Evolutionary conservation across 768 basidiomycete species (phyloP), one percentile per base, ranked within the genome.

Genomic region (Suillus decipiens): DNA sequence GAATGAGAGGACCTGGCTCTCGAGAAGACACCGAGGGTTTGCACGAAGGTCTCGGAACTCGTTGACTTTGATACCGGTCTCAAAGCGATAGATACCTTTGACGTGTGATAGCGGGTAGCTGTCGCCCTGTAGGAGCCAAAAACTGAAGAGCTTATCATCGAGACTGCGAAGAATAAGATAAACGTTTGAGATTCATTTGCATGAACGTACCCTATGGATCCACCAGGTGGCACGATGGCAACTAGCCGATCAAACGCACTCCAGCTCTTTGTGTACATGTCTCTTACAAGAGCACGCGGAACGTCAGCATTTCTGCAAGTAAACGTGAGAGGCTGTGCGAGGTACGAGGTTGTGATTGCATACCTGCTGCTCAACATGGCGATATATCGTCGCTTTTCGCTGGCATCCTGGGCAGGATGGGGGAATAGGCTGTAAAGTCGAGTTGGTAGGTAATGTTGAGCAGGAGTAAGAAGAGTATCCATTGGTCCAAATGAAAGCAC

Each of bases 211-310:
- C 93, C 93, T 61, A 94, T 94, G 0, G 90, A 92, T 8, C 93
- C 93, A 11, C 92, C 93, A 0, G 92, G 92, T n/a, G 93, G 92
- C 0, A 95, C 92, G 64, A 95, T 92, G 5, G 90, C 89, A 19
- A 95, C 89, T 7, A 95, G 83, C 11, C 93, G 86, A 72, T 94
- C 92, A 69, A 95, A 94, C 2, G 92, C 92, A 71, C 90, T 92
- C 93, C 93, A 95, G 66, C 90, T 92, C 76, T 95, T 95, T 31
- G 92, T 93, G 71, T 95, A 95, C 89, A 93, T 90, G 68, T 94
- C 92, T 62, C 92, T 86, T 53, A 93, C 93, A 22, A 93, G 81
- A 1, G 91, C 89, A 57, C 92, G 85, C 12, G 93, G 90, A 31
- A 92, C 88, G 71, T 93, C 92, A 17, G 90, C 91, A 72, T 94